Conservation (phyloP, 345 rosid species). For the Tarenaya hassleriana region DNA sequence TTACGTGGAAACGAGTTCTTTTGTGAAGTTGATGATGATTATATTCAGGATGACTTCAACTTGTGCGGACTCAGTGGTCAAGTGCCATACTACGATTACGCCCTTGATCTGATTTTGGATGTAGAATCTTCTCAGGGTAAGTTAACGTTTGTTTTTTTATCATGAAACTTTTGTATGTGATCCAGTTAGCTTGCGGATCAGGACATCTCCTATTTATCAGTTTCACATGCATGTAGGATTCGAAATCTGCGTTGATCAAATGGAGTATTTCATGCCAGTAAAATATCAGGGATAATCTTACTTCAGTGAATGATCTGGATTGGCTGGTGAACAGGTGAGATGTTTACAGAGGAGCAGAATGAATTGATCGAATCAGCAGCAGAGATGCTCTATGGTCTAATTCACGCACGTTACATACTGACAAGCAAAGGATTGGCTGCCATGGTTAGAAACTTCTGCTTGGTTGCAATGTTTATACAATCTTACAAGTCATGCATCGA, state of each 20-base stretch:
- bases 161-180: not conserved
- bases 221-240: too few relatives aligned
- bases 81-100: slow-evolving; percentile 96
- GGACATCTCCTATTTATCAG: too few relatives aligned
- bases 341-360: slow-evolving; percentile 95
- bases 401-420: slow-evolving; percentile 84
- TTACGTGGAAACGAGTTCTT: slow-evolving; percentile 94
- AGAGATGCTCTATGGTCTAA: slow-evolving; percentile 94
- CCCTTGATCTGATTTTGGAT: slow-evolving; percentile 95
- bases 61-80: slow-evolving; percentile 91
- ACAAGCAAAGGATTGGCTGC: slow-evolving; percentile 94
- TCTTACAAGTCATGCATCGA: too few relatives aligned
- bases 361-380: slow-evolving; percentile 93
- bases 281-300: slow-evolving; percentile 7
- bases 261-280: too few relatives aligned
- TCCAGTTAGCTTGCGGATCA: not conserved
- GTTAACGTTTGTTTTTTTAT: slow-evolving; percentile 10
- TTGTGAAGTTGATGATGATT: slow-evolving; percentile 98
- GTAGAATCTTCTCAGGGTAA: slow-evolving; percentile 91
- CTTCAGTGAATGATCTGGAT: slow-evolving; percentile 26
- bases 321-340: slow-evolving; percentile 54
- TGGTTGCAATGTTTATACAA: too few relatives aligned
- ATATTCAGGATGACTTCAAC: slow-evolving; percentile 95
- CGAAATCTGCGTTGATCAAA: too few relatives aligned
- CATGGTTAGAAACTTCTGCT: slow-evolving; percentile 41